Base-by-base conservation (phyloP, 352 stramenopile genomes). In the Heterotrichella gracilis region DNA sequence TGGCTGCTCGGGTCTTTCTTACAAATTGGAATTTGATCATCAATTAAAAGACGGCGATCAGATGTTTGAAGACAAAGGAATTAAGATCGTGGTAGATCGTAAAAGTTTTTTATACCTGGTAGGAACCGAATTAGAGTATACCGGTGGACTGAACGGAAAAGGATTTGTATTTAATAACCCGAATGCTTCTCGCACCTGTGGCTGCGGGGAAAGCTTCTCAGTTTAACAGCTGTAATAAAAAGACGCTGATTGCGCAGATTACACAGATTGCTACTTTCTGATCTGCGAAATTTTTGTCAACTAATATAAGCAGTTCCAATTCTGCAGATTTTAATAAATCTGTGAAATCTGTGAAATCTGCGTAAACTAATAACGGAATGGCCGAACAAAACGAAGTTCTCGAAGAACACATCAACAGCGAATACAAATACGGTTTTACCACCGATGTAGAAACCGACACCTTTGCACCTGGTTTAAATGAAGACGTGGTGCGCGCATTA, bases 61-160 rank as follows among this genome's bases (percentile, higher is more conserved):
- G 32, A 9, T 17, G 32, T 53, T 53, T 53, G 32, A 53, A 53
- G 32, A 53, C 32, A 53, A 53, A 53, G 32, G 32, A 9, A 53
- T 53, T n/a, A 53, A 53, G n/a, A 53, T 53, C 32, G 32, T 53
- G 9, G 32, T 53, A 53, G 32, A 53, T n/a, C 32, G 32, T n/a
- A 53, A 53, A 53, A 53, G 32, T n/a, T 53, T 53, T 53, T 53
- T 53, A n/a, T 53, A 53, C 32, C 32, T 53, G 32, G 32, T 53
- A n/a, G 32, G 32, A 17, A 53, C 32, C 9, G 32, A 53, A 53
- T 53, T 53, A n/a, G 32, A 53, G n/a, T 53, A 53, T n/a, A 53
- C 32, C 32, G 32, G 32, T n/a, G 32, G 32, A 53, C 32, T 53
- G 9, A 53, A 53, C n/a, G 32, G 32, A 53, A 53, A 53, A 53